Percentiles rank a stretch among this genome's conserved stretches.
Evolutionary conservation across 768 basidiomycete genomes (phyloP).

Genomic region (Neoboletus brunneissimus): DNA sequence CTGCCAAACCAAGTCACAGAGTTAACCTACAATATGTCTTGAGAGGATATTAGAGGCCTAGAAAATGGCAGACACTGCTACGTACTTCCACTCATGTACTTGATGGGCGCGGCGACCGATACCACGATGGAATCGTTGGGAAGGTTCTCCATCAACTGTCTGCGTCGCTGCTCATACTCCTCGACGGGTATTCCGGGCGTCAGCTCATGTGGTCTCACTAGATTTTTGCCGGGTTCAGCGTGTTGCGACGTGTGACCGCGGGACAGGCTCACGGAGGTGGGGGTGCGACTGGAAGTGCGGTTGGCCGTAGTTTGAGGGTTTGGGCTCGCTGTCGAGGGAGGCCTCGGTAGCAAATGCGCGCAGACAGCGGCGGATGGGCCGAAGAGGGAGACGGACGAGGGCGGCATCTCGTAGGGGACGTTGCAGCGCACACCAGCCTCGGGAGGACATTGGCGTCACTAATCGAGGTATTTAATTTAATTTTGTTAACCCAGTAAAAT

Average conservation of each 20-base stretch:
- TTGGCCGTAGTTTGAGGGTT: conserved; percentile 80
- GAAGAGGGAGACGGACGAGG: background rate
- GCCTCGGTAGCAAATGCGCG: conserved; percentile 37
- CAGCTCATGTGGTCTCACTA: conserved; percentile 62
- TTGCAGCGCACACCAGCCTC: conserved; percentile 17
- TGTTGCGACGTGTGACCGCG: background rate
- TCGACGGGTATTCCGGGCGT: conserved; percentile 76
- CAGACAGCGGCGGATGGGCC: background rate
- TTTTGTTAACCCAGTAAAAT: background rate
- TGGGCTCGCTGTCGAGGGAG: conserved; percentile 33
- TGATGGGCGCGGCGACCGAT: conserved; percentile 72
- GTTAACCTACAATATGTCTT: conserved; percentile 73
- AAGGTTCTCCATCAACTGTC: conserved; percentile 66
- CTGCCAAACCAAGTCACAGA: background rate
- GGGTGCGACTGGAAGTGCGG: conserved; percentile 77
- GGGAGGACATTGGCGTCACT: conserved; percentile 19
- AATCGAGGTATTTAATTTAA: background rate
- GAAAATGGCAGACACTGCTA: conserved; percentile 20
- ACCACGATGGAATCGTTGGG: conserved; percentile 75
- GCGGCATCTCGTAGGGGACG: background rate
- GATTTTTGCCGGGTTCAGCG: conserved; percentile 2
- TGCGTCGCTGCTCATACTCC: conserved; percentile 76
- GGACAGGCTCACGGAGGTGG: conserved; percentile 57
- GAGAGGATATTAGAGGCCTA: conserved; percentile 14
- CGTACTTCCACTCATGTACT: conserved; percentile 83